These are phyloP conservation scores for Moesziomyces sp. DNA, from an alignment of 1,284 basidiomycete species.

Conservation along the genomic window DNA sequence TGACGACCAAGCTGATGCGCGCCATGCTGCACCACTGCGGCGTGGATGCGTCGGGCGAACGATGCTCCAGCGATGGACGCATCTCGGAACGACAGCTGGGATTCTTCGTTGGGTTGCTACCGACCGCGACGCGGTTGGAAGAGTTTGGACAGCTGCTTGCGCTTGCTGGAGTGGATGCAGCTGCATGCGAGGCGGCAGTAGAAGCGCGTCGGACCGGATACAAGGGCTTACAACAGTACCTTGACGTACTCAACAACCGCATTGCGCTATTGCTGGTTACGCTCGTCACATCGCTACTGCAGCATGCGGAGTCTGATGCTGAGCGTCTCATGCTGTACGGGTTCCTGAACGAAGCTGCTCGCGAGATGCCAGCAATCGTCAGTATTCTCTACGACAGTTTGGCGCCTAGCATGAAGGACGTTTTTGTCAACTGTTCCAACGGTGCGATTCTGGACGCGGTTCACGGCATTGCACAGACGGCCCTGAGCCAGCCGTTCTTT, in stretches of 20 bases:
- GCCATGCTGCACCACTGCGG: conserved; percentile 52
- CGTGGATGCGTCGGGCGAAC: conserved; percentile 41
- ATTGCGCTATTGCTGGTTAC: conserved; percentile 59
- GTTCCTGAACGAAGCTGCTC: conserved; percentile 59
- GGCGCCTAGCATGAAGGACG: conserved; percentile 55
- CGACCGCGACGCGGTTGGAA: conserved; percentile 54
- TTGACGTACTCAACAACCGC: conserved; percentile 57
- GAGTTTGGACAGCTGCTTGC: conserved; percentile 56
- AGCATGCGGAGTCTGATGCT: conserved; percentile 57
- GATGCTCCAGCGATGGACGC: conserved; percentile 35
- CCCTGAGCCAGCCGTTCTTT: conserved; percentile 61
- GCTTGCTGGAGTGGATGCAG: conserved; percentile 48
- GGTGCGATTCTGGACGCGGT: conserved; percentile 60
- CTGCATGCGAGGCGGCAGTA: conserved; percentile 37
- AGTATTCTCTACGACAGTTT: conserved; percentile 64
- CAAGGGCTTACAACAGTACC: conserved; percentile 48
- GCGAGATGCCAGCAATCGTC: conserved; percentile 58
- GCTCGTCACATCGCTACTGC: conserved; percentile 54
- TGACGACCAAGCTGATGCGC: conserved; percentile 55
- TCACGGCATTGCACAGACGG: conserved; percentile 58
- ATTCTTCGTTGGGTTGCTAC: conserved; percentile 60
- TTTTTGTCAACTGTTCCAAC: conserved; percentile 59
- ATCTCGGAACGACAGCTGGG: conserved; percentile 56
- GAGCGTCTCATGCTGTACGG: conserved; percentile 57
- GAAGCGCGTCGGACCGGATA: conserved; percentile 40